Conservation (phyloP, 345 rosid genomes). For the Sonneratia caseolaris region DNA sequence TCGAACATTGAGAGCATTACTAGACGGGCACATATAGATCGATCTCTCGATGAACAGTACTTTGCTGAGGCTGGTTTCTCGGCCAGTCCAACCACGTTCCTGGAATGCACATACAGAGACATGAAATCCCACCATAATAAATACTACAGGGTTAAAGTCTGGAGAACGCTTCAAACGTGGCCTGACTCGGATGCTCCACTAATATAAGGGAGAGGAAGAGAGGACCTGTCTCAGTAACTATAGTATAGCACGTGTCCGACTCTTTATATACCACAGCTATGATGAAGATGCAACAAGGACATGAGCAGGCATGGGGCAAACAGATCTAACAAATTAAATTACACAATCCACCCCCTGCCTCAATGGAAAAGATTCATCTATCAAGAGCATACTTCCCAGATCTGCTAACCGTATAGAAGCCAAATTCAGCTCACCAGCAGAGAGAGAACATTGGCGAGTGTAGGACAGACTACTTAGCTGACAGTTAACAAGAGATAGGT, state of each 20-base stretch:
- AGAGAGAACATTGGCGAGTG: background rate
- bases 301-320: background rate
- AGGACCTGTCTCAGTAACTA: background rate
- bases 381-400: background rate
- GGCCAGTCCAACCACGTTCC: no score
- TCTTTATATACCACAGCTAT: background rate
- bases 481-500: background rate
- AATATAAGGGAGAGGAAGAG: background rate
- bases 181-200: no score
- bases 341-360: background rate
- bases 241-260: background rate
- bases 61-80: no score
- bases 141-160: no score
- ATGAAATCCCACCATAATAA: no score
- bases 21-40: background rate
- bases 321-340: background rate
- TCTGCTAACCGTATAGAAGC: background rate
- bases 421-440: background rate
- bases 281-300: background rate
- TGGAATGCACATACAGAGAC: no score
- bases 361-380: background rate
- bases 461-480: background rate
- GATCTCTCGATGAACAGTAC: background rate
- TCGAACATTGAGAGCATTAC: background rate
- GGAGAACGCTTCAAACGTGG: no score